Evolutionary conservation across 257 asterid genomes (phyloP).

Genomic region (Solanum habrochaites): DNA sequence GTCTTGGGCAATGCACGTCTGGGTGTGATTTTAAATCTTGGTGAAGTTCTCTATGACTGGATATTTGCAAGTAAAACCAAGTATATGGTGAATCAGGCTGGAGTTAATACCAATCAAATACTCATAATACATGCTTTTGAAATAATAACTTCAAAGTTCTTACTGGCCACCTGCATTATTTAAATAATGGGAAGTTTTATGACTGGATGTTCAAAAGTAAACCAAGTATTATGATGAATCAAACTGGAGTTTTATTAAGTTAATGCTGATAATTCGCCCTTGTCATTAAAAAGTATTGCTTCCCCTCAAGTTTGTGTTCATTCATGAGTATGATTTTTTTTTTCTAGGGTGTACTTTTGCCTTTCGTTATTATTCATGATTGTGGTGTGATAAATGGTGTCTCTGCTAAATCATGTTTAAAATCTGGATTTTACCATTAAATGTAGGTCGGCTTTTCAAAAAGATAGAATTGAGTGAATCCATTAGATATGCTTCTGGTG

Average conservation of each 20-base stretch:
- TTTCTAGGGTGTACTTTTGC: not conserved
- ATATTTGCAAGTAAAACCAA: not conserved
- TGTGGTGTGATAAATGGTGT: not conserved
- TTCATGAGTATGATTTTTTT: not conserved
- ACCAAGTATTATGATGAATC: not conserved
- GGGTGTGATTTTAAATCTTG: not conserved
- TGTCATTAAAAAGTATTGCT: not conserved
- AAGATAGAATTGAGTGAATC: slow-evolving; percentile 85
- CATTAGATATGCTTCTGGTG: slow-evolving; percentile 96
- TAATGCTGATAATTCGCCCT: not conserved
- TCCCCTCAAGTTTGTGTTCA: not conserved
- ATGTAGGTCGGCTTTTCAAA: slow-evolving; percentile 75
- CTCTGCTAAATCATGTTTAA: not conserved
- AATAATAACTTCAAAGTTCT: not conserved
- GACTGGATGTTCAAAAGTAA: not conserved
- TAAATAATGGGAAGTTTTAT: not conserved
- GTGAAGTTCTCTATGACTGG: not conserved
- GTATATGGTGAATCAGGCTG: not conserved
- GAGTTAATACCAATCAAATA: not conserved
- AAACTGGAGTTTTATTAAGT: not conserved
- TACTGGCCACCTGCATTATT: not conserved
- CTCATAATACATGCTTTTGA: not conserved
- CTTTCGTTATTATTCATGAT: not conserved
- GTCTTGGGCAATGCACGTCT: not conserved
- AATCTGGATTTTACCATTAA: not conserved